Conservation (phyloP, 768 basidiomycete genomes). For the Trametopsis cervina region DNA sequence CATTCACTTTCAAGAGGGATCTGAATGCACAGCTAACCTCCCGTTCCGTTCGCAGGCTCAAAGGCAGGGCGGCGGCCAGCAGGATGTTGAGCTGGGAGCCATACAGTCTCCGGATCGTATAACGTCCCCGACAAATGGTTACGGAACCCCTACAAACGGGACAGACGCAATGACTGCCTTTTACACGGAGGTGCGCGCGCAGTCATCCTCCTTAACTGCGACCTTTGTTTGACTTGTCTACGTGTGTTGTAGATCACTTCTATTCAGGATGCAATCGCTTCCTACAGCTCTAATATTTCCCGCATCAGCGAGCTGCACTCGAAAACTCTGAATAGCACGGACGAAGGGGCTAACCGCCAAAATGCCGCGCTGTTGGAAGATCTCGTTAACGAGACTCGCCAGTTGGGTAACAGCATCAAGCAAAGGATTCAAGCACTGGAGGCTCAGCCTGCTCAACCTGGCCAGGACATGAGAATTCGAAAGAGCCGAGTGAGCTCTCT, state of each 20-base stretch:
- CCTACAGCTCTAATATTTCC: conserved; percentile 63
- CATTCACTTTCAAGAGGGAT: background rate
- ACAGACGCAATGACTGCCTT: conserved; percentile 25
- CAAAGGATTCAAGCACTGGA: conserved; percentile 66
- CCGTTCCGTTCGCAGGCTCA: conserved; percentile 21
- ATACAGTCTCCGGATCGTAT: conserved; percentile 15
- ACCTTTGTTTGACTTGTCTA: too few species aligned
- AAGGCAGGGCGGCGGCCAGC: conserved; percentile 16
- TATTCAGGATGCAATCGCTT: conserved; percentile 61
- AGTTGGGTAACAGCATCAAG: conserved; percentile 63
- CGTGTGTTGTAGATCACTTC: conserved; percentile 65
- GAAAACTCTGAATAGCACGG: conserved; percentile 68
- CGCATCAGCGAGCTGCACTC: conserved; percentile 70
- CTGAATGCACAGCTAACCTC: conserved; percentile 5
- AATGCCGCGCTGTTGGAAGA: conserved; percentile 59
- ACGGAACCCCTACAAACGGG: conserved; percentile 4
- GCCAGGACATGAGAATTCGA: conserved; percentile 66
- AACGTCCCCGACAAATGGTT: conserved; percentile 17
- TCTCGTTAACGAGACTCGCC: conserved; percentile 65
- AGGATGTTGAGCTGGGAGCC: conserved; percentile 26
- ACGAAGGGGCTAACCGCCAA: conserved; percentile 57
- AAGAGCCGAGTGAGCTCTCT: conserved; percentile 56
- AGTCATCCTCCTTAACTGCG: background rate
- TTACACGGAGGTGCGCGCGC: conserved; percentile 23
- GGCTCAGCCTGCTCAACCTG: conserved; percentile 51